A percentile compares a stretch with the other conserved stretches of the same genome.
Conservation (phyloP, 352 stramenopile species). For the Nothophytophthora sp. region DNA sequence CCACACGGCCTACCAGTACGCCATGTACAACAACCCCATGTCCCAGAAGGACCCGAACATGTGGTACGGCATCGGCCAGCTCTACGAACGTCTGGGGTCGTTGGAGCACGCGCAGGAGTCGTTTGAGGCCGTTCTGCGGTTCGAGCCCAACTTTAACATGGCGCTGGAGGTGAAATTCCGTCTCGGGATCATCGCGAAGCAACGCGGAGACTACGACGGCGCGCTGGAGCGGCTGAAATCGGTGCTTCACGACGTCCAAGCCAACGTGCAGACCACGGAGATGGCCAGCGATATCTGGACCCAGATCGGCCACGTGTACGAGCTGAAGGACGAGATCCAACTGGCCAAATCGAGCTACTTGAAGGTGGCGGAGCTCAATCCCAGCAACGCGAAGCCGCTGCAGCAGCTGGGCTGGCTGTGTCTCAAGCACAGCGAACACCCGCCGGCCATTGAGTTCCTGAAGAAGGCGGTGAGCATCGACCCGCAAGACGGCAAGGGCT, state of each 20-base stretch:
- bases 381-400: constrained; percentile 81
- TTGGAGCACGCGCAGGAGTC: constrained; percentile 86
- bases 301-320: constrained; percentile 87
- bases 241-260: constrained; percentile 78
- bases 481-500: constrained; percentile 84
- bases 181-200: constrained; percentile 85
- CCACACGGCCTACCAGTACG: constrained; percentile 87
- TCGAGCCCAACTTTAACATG: constrained; percentile 90
- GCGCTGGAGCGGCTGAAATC: constrained; percentile 84
- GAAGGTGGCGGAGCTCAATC: constrained; percentile 84
- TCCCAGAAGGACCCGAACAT: constrained; percentile 87
- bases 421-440: constrained; percentile 83
- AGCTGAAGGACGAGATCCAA: constrained; percentile 87
- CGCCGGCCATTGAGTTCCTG: constrained; percentile 81
- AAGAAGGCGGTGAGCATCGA: constrained; percentile 85
- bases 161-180: constrained; percentile 87
- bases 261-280: constrained; percentile 80
- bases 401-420: constrained; percentile 87
- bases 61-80: constrained; percentile 88
- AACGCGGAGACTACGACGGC: constrained; percentile 78
- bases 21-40: constrained; percentile 90
- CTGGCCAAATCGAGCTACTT: constrained; percentile 85
- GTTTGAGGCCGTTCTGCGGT: constrained; percentile 83
- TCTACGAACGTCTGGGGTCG: constrained; percentile 84
- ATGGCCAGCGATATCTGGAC: constrained; percentile 89